Evolutionary conservation across 1,139 yeast genomes (phyloP).

Genomic region (Candida sanyaensis): DNA sequence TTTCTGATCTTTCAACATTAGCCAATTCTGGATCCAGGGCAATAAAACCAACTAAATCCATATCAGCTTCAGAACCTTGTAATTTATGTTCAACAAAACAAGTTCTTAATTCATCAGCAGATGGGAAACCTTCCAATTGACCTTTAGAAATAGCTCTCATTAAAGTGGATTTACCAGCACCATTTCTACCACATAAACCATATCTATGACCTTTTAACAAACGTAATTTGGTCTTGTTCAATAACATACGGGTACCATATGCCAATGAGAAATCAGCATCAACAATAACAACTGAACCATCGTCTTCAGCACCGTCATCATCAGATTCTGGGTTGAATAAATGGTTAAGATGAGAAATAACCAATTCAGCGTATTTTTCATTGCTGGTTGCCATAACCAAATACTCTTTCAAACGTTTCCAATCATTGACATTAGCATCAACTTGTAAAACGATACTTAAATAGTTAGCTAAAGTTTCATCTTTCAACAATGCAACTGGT

Average conservation of each 20-base stretch:
- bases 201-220: slow-evolving; percentile 93
- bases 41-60: slow-evolving; percentile 85
- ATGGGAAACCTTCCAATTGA: slow-evolving; percentile 97
- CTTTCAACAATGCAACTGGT: slow-evolving; percentile 20
- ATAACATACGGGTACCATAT: slow-evolving; percentile 95
- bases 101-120: slow-evolving; percentile 81
- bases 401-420: slow-evolving; percentile 70
- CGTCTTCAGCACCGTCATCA: slow-evolving; percentile 66
- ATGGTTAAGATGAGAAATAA: slow-evolving; percentile 58
- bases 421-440: slow-evolving; percentile 89
- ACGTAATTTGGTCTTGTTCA: slow-evolving; percentile 87
- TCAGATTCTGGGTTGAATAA: slow-evolving; percentile 68
- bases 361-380: slow-evolving; percentile 40
- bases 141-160: slow-evolving; percentile 98
- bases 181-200: slow-evolving; percentile 97
- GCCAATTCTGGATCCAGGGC: slow-evolving; percentile 86
- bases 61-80: slow-evolving; percentile 92
- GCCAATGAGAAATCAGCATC: slow-evolving; percentile 95
- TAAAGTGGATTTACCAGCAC: slow-evolving; percentile 97
- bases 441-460: slow-evolving; percentile 58
- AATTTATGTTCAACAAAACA: slow-evolving; percentile 97
- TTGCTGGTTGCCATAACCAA: slow-evolving; percentile 25
- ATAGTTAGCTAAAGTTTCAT: slow-evolving; percentile 38
- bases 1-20: slow-evolving; percentile 63
- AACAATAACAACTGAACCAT: slow-evolving; percentile 72